Percentiles rank a stretch among this genome's conserved stretches.
phyloP scores from a whole-genome alignment of 2,329 filamentous ascomycete genomes.

The Exutisphaerella laricina region DNA sequence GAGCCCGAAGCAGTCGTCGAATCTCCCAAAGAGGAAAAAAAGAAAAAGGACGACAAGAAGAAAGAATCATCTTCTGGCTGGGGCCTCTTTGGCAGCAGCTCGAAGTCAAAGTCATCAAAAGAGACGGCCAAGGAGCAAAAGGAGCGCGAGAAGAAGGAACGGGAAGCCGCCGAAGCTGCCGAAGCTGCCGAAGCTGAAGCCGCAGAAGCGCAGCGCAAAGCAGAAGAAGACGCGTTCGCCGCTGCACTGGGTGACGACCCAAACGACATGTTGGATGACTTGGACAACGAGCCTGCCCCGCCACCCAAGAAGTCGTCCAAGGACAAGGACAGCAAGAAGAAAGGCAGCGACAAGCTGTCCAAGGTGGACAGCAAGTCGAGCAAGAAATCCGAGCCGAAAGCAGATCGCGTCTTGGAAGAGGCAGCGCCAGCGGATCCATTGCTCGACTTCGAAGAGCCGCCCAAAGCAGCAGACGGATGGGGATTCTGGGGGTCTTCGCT shows the following conservation, averaged over 20 bases:
- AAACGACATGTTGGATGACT: slow-evolving; percentile 31
- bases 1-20: slow-evolving; percentile 20
- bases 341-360: slow-evolving; percentile 20
- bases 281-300: slow-evolving; percentile 24
- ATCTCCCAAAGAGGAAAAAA: slow-evolving; percentile 38
- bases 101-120: slow-evolving; percentile 34
- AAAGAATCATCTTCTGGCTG: slow-evolving; percentile 29
- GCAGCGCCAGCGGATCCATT: slow-evolving; percentile 15
- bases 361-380: slow-evolving; percentile 28
- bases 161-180: slow-evolving; percentile 34
- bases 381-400: slow-evolving; percentile 26
- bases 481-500: slow-evolving; percentile 42
- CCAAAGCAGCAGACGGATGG: slow-evolving; percentile 35
- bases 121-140: slow-evolving; percentile 31
- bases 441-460: slow-evolving; percentile 18
- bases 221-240: slow-evolving; percentile 34
- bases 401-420: slow-evolving; percentile 13
- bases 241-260: slow-evolving; percentile 34
- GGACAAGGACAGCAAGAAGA: slow-evolving; percentile 26
- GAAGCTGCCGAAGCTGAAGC: slow-evolving; percentile 26
- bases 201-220: slow-evolving; percentile 33
- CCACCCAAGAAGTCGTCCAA: slow-evolving; percentile 13
- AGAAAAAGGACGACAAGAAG: slow-evolving; percentile 40
- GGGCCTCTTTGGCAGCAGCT: slow-evolving; percentile 29
- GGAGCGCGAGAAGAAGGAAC: slow-evolving; percentile 36